Percentiles rank a stretch among this genome's conserved stretches.
phyloP scores from a whole-genome alignment of 163 green algal species.

The Smithsoniella earleae region DNA sequence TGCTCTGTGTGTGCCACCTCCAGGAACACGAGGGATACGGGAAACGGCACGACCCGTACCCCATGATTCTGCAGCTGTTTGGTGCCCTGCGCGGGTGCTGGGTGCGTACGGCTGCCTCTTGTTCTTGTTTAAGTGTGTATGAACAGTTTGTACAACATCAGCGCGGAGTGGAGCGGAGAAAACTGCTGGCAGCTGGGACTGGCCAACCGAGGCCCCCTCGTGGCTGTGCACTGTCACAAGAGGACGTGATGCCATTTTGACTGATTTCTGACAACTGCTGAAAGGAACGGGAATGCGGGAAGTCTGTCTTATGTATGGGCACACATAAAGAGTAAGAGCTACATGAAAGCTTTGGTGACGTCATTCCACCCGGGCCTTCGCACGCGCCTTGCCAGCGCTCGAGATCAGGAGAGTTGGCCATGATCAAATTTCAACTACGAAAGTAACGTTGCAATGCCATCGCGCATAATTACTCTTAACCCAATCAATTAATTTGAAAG shows the following conservation, averaged over 20 bases:
- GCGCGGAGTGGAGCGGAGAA: conserved; percentile 89
- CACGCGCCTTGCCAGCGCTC: too few species aligned
- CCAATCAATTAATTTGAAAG: too few species aligned
- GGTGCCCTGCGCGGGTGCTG: conserved; percentile 79
- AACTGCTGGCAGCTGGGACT: conserved; percentile 80
- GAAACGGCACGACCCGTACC: conserved; percentile 96
- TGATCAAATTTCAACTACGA: too few species aligned
- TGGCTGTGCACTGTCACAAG: conserved; percentile 77
- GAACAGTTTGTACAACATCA: conserved; percentile 87
- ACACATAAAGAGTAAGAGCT: too few species aligned
- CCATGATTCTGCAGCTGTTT: conserved; percentile 97
- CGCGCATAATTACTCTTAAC: too few species aligned
- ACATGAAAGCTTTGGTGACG: too few species aligned
- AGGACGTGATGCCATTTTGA: conserved; percentile 59
- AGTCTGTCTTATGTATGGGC: too few species aligned
- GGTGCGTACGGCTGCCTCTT: conserved; percentile 91
- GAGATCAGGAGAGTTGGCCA: too few species aligned
- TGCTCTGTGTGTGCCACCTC: conserved; percentile 89
- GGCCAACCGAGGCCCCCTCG: conserved; percentile 53
- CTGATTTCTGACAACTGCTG: too few species aligned
- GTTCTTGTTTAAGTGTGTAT: conserved; percentile 94
- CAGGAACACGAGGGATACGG: conserved; percentile 97
- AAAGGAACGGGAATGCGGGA: too few species aligned
- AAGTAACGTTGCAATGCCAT: too few species aligned
- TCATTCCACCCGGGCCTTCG: too few species aligned